phyloP scores from a whole-genome alignment of 1,284 basidiomycete species.

The Cutaneotrichosporon mucoides region DNA sequence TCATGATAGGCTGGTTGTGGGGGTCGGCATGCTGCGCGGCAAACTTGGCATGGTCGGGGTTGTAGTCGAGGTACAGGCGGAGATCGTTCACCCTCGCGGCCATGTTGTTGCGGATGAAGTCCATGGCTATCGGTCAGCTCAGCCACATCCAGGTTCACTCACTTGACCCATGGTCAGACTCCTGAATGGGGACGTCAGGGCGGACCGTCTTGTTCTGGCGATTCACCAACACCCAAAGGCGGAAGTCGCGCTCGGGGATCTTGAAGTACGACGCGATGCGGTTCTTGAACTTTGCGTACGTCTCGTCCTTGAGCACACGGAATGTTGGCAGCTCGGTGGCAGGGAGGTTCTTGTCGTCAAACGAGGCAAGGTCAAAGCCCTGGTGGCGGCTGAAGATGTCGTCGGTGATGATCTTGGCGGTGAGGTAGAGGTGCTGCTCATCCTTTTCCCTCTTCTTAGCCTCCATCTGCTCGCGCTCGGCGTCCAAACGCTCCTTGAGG shows the following conservation, averaged over 20 bases:
- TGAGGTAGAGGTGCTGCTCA: conserved; percentile 97
- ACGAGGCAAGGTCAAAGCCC: conserved; percentile 97
- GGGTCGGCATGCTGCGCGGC: conserved; percentile 53
- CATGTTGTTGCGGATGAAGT: conserved; percentile 97
- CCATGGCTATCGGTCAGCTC: conserved; percentile 64
- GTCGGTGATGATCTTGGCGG: conserved; percentile 93
- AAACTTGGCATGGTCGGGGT: conserved; percentile 73
- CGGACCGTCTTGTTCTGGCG: conserved; percentile 99
- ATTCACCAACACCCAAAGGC: conserved; percentile 97
- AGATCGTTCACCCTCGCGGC: conserved; percentile 92
- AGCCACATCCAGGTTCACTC: conserved; percentile 47
- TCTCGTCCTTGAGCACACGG: conserved; percentile 92
- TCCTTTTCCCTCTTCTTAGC: conserved; percentile 93
- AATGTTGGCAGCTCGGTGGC: conserved; percentile 89
- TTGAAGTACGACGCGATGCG: conserved; percentile 87
- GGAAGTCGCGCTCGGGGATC: conserved; percentile 77
- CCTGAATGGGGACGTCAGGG: conserved; percentile 92
- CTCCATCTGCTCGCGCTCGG: conserved; percentile 87
- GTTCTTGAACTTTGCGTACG: conserved; percentile 87
- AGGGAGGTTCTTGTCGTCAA: conserved; percentile 97
- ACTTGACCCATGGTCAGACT: conserved; percentile 87
- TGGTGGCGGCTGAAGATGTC: conserved; percentile 89
- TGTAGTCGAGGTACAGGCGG: conserved; percentile 89
- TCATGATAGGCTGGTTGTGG: conserved; percentile 78
- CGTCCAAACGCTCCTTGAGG: conserved; percentile 77